Evolutionary conservation across 2,329 filamentous ascomycete genomes (phyloP).

Genomic region (Emmonsia crescens): DNA sequence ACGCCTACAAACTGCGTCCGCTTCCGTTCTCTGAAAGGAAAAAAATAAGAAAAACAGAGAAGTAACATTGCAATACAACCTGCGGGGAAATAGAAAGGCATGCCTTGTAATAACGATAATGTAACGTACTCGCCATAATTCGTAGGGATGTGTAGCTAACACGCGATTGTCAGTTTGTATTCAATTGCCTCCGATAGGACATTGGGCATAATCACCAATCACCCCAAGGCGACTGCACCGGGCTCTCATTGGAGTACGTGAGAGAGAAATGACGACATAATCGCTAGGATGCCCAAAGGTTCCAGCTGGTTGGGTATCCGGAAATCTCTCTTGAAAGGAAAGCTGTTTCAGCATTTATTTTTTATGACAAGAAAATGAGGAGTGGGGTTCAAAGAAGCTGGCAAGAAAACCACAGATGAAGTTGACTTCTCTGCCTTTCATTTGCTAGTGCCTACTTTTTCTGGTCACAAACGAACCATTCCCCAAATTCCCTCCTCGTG

Average conservation of each 20-base stretch:
- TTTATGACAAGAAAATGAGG: background rate
- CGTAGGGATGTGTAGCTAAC: no score
- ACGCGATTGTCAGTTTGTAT: no score
- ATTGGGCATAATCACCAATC: background rate
- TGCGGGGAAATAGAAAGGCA: background rate
- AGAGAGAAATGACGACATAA: background rate
- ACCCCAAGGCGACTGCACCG: background rate
- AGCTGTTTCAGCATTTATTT: background rate
- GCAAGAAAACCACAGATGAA: background rate
- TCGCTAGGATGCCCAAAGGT: slow-evolving; percentile 1
- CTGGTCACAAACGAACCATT: background rate
- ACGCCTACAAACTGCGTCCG: background rate
- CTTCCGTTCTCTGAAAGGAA: background rate
- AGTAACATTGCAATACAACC: background rate
- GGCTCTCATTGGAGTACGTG: background rate
- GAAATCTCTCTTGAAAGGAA: background rate
- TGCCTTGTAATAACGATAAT: background rate
- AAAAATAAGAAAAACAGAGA: background rate
- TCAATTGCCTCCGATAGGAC: background rate
- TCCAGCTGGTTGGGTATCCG: slow-evolving; percentile 5
- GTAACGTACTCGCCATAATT: background rate
- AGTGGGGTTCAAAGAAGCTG: background rate
- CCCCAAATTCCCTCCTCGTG: background rate
- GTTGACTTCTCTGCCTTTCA: background rate
- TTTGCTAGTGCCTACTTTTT: background rate